Evolutionary conservation across 805 yeast species (phyloP), one percentile per base, ranked within the genome.

Genomic region (Komagataella kurtzmanii): DNA sequence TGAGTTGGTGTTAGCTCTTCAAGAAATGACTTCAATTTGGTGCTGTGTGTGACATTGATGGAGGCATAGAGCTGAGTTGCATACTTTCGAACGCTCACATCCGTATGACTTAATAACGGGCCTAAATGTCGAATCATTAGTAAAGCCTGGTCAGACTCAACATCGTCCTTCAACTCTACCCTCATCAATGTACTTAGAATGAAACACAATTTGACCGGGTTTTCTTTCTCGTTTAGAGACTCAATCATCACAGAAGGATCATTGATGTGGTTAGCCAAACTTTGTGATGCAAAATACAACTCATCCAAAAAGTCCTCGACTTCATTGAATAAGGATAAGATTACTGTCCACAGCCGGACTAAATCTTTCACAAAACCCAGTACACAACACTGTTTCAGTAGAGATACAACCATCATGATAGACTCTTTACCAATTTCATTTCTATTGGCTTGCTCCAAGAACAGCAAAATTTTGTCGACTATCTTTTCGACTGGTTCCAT

Each of bases 1-100:
- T 78, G 82, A 1, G 77, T 67, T 2, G 59, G 53, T 17, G 73
- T 62, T 44, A 77, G 59, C 52, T 65, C 40, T 30, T 30, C 40
- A 8, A 30, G 40, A 6, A 21, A 30, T 30, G 40, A 30, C 4
- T 30, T 30, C 14, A 30, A 30, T 30, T 30, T 30, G 40, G n/a
- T 30, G 10, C 40, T 30, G 14, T 30, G 40, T 30, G 14, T 14
- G n/a, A 30, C n/a, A 8, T 30, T 30, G 14, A 30, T 8, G 4
- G 40, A 30, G 10, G 40, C 40, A 8, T 30, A 30, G n/a, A 30
- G 40, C 12, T 30, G 40, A 30, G 14, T 30, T 30, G 40, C 40
- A 10, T 30, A 30, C 40, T 30, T 30, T 7, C 40, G 40, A 3
- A 30, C 40, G 14, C 40, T 30, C 5, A 30, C 40, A 10, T 30